Conservation (phyloP, 2,329 filamentous ascomycete species). For the Penicillium sp. region DNA sequence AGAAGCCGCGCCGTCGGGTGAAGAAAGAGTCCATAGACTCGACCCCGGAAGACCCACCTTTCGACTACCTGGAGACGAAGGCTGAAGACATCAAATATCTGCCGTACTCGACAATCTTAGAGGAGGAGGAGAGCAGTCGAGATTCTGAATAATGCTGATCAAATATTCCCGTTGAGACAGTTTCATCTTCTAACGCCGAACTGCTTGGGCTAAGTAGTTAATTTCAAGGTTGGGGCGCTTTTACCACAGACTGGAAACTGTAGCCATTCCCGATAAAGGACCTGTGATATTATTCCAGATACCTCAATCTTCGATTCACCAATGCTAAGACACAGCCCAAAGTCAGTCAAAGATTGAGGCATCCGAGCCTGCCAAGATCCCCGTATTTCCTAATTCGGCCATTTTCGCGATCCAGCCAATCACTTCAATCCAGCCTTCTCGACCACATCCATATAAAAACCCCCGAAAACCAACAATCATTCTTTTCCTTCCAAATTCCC, state of each 20-base stretch:
- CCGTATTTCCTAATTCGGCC: conserved; percentile 12
- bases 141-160: conserved; percentile 12
- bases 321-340: too few species aligned
- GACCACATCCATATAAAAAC: conserved; percentile 1
- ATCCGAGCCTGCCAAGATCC: background rate
- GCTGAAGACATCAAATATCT: conserved; percentile 13
- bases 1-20: background rate
- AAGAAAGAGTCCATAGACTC: conserved; percentile 4
- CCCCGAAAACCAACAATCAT: background rate
- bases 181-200: background rate
- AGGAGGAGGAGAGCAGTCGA: conserved; percentile 34
- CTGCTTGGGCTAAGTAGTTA: too few species aligned
- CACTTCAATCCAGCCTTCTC: background rate
- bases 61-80: conserved; percentile 20
- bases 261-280: too few species aligned
- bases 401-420: conserved; percentile 22
- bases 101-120: conserved; percentile 30
- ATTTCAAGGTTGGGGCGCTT: too few species aligned
- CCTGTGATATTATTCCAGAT: too few species aligned
- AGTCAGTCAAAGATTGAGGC: too few species aligned
- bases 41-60: conserved; percentile 3
- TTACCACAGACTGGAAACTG: too few species aligned
- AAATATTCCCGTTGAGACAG: background rate
- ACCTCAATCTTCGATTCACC: too few species aligned
- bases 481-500: background rate